Percentiles rank a stretch among this genome's conserved stretches.
These are phyloP conservation scores for Podospora pseudocomata DNA, from an alignment of 495 filamentous ascomycete species.

Conservation along the genomic window DNA sequence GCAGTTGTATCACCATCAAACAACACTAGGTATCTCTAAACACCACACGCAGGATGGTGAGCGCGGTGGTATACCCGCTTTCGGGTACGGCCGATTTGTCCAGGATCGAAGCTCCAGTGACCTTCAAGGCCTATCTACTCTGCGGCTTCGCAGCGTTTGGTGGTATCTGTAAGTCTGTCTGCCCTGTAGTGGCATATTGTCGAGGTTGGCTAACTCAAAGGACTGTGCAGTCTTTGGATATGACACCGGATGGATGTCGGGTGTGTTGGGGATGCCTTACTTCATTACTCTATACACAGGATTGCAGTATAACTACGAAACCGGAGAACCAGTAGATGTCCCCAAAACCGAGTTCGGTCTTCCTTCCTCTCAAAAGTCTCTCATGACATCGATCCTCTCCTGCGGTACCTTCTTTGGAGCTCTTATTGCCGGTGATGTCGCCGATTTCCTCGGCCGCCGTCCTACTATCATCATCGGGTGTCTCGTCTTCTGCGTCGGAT, in stretches of 20 bases:
- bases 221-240: conserved; percentile 52
- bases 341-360: conserved; percentile 29
- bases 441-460: conserved; percentile 65
- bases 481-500: conserved; percentile 59
- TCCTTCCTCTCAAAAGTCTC: conserved; percentile 48
- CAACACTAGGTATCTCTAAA: not conserved
- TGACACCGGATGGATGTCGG: conserved; percentile 63
- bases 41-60: conserved; percentile 21
- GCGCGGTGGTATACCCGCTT: conserved; percentile 22
- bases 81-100: conserved; percentile 42
- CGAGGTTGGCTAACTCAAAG: conserved; percentile 5
- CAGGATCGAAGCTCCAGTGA: conserved; percentile 62
- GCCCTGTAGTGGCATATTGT: too few relatives aligned
- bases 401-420: conserved; percentile 74
- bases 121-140: conserved; percentile 61
- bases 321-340: conserved; percentile 37
- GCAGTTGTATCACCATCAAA: not conserved
- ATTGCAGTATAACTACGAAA: conserved; percentile 54
- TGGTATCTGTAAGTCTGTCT: conserved; percentile 46
- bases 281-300: conserved; percentile 63
- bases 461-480: conserved; percentile 65
- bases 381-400: conserved; percentile 72
- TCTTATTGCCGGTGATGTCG: conserved; percentile 63
- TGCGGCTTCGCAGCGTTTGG: conserved; percentile 65
- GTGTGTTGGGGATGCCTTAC: conserved; percentile 53